Evolutionary conservation across 2,329 filamentous ascomycete genomes (phyloP), one percentile per base, ranked within the genome.

Genomic region (Pseudogymnoascus sp.): DNA sequence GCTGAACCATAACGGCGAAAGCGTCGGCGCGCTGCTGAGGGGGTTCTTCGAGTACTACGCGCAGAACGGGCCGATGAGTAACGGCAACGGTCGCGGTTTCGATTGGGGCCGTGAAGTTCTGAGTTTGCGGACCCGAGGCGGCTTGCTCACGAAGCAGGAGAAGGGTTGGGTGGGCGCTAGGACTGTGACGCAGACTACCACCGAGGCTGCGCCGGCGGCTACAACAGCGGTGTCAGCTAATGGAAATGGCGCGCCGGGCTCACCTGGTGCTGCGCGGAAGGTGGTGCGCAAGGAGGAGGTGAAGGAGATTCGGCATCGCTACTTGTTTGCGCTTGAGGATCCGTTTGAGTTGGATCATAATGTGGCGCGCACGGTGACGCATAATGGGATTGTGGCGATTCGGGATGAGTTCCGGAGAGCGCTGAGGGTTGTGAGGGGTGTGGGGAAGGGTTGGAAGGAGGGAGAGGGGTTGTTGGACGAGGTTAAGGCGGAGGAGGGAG

Each of bases 11-110:
- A 96, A 96, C 71, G 76, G 73, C 1, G 86, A 95, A 64, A 82
- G 86, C 0, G 70, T 93, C 2, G 91, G 90, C 1, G 78, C 82
- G 4, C 79, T 97, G 0, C 79, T 97, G 0, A 82, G 88, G 61
- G 90, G 90, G 0, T 96, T 97, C 77, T 96, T 96, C 71, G 88
- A 91, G 69, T 96, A 96, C 75, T 96, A 88, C 71, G 88, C 89
- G 2, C 84, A 88, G 29, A 80, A 76, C 65, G 80, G 80, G 19
- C 70, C 75, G n/a, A 79, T 87, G 77, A 77, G 78, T 65, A 81
- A 79, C 4, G 77, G 78, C 3, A 73, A 75, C 0, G 73, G 75
- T 56, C 31, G 37, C 44, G 83, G 83, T 1, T 96, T 96, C 73
- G 84, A 90, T 70, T 97, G 91, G 91, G 88, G 85, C 7, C 80